Evolutionary conservation across 225 moss, liverwort and hornwort species (phyloP).

Genomic region (Rhytidiadelphus loreus): DNA sequence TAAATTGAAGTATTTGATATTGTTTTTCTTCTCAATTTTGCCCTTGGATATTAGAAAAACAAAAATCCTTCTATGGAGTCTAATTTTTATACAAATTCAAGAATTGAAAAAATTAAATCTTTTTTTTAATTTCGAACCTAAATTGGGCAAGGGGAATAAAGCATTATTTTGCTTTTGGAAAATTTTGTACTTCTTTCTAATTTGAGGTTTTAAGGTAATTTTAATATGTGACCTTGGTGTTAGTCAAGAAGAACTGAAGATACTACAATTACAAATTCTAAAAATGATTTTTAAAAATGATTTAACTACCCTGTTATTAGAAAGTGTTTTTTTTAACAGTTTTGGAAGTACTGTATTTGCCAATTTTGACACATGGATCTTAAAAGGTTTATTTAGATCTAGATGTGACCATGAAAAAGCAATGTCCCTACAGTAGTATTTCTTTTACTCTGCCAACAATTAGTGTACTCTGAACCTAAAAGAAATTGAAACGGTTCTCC

Average conservation of each 20-base stretch:
- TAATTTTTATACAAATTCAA: neutral
- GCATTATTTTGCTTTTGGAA: no score
- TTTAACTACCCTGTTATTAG: neutral
- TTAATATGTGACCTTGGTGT: accelerated
- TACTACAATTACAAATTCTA: neutral
- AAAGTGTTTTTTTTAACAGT: neutral
- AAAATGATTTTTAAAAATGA: neutral
- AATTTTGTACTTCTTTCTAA: neutral
- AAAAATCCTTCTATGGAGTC: neutral
- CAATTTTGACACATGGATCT: neutral
- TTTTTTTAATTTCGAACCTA: neutral
- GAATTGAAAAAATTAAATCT: neutral
- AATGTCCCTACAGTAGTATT: accelerated
- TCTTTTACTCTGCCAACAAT: neutral
- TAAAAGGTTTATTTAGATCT: no score
- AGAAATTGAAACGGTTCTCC: no score
- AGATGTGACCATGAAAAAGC: neutral
- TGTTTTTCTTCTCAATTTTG: neutral
- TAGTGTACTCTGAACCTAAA: no score
- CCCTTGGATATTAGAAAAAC: neutral
- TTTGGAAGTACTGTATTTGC: neutral
- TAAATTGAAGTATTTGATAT: neutral
- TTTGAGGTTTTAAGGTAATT: no score
- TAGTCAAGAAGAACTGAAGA: neutral
- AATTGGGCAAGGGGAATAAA: accelerated